Conservation (phyloP, 495 filamentous ascomycete species). For the Xeromyces bisporus region DNA sequence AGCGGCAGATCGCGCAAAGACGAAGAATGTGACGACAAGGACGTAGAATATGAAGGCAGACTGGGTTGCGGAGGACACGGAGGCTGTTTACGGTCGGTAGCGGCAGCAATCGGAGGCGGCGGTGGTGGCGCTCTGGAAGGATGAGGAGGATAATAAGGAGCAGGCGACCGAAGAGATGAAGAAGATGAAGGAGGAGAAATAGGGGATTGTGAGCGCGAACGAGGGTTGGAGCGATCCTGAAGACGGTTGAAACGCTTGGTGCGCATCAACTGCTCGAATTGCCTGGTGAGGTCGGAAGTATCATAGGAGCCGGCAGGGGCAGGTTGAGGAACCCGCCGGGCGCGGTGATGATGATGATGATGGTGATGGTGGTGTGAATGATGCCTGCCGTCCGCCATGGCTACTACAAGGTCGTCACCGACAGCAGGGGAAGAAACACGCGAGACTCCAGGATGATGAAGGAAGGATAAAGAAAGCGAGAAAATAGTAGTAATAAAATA, state of each 20-base stretch:
- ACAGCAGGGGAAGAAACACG: background rate
- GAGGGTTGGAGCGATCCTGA: constrained; percentile 36
- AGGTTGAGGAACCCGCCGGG: constrained; percentile 15
- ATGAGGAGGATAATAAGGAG: constrained; percentile 15
- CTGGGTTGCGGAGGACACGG: constrained; percentile 23
- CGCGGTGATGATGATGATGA: constrained; percentile 2
- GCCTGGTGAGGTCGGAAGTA: constrained; percentile 33
- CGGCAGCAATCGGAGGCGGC: constrained; percentile 14
- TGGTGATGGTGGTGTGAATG: constrained; percentile 6
- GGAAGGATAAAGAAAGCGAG: constrained; percentile 9
- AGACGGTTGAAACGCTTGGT: constrained; percentile 66
- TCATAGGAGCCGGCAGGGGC: constrained; percentile 24
- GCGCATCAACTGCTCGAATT: constrained; percentile 64
- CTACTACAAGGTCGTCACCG: constrained; percentile 11
- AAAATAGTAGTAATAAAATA: no score
- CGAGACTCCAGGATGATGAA: constrained; percentile 8
- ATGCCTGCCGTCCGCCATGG: constrained; percentile 27
- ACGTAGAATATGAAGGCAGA: constrained; percentile 42
- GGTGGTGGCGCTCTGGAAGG: constrained; percentile 26
- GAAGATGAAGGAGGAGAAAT: no score
- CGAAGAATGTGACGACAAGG: constrained; percentile 17
- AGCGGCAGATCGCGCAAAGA: constrained; percentile 55
- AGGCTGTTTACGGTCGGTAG: constrained; percentile 4
- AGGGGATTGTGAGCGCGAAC: constrained; percentile 35
- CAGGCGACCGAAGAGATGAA: constrained; percentile 15